Evolutionary conservation across 371 early-diverging fungal genomes (phyloP).

Genomic region (Blyttiomyces sp.): DNA sequence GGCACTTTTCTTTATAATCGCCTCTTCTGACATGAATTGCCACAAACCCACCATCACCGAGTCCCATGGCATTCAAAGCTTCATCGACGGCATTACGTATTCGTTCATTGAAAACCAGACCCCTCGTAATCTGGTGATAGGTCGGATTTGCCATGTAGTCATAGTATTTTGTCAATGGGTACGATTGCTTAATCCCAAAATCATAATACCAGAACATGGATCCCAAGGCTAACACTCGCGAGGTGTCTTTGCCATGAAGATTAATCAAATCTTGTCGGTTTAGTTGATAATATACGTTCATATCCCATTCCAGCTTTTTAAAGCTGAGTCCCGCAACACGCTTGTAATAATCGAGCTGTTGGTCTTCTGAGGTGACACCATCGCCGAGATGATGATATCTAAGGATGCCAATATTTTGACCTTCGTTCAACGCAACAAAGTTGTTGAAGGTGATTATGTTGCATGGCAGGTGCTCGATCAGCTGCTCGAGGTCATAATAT

Average conservation of each 20-base stretch:
- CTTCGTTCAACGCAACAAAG: conserved; percentile 24
- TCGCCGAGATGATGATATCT: conserved; percentile 32
- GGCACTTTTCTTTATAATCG: conserved; percentile 33
- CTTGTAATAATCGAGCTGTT: conserved; percentile 27
- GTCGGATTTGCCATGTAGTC: conserved; percentile 13
- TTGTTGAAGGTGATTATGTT: conserved; percentile 25
- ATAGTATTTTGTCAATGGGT: conserved; percentile 15
- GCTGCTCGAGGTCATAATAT: conserved; percentile 29
- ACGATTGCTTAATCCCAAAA: conserved; percentile 21
- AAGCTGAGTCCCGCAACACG: conserved; percentile 8
- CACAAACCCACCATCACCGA: conserved; percentile 5
- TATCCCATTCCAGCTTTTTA: conserved; percentile 20
- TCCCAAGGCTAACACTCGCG: conserved; percentile 24
- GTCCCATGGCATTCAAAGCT: neutral
- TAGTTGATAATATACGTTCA: conserved; percentile 20
- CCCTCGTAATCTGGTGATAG: conserved; percentile 20
- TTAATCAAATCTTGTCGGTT: conserved; percentile 4
- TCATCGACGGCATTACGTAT: neutral
- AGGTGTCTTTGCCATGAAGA: conserved; percentile 15
- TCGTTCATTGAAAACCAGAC: conserved; percentile 11
- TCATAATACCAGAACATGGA: conserved; percentile 35
- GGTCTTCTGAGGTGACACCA: conserved; percentile 22
- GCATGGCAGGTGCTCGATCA: conserved; percentile 26
- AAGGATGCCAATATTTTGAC: conserved; percentile 7
- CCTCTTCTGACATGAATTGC: conserved; percentile 35